phyloP scores from a whole-genome alignment of 2,329 filamentous ascomycete species.

The Lasiodiplodia hormozganensis region DNA sequence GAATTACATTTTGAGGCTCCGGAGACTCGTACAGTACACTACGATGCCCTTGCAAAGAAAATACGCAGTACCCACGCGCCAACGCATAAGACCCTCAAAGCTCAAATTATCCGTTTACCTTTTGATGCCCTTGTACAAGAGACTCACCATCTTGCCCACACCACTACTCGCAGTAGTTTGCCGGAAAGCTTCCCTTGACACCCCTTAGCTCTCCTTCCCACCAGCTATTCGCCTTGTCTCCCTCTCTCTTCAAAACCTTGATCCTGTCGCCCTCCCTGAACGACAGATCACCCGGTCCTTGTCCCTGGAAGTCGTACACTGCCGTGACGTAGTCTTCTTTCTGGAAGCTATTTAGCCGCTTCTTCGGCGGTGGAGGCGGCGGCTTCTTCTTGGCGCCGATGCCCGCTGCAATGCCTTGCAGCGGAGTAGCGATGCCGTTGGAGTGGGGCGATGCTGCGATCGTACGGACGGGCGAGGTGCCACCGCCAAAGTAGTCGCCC shows the following conservation, averaged over 20 bases:
- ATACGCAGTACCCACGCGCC: background rate
- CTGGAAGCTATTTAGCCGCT: conserved; percentile 56
- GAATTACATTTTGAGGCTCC: background rate
- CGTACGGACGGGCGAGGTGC: background rate
- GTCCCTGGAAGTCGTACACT: conserved; percentile 75
- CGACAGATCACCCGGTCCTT: conserved; percentile 73
- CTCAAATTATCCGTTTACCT: background rate
- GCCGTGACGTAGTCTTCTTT: conserved; percentile 69
- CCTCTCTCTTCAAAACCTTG: conserved; percentile 77
- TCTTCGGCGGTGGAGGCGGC: conserved; percentile 72
- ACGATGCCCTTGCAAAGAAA: background rate
- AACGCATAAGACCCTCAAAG: background rate
- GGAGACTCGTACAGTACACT: background rate
- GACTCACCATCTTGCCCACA: background rate
- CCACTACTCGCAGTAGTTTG: conserved; percentile 73
- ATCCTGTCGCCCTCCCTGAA: conserved; percentile 83
- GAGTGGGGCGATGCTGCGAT: conserved; percentile 3
- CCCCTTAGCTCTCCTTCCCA: conserved; percentile 81
- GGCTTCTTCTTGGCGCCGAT: conserved; percentile 71
- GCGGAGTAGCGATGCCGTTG: conserved; percentile 22
- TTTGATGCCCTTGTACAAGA: background rate
- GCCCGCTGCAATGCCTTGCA: conserved; percentile 27
- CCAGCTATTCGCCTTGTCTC: conserved; percentile 83
- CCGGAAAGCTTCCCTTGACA: conserved; percentile 75
- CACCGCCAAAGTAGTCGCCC: conserved; percentile 14